Evolutionary conservation across 345 rosid genomes (phyloP), one percentile per base, ranked within the genome.

Genomic region (Euphorbia tirucalli): DNA sequence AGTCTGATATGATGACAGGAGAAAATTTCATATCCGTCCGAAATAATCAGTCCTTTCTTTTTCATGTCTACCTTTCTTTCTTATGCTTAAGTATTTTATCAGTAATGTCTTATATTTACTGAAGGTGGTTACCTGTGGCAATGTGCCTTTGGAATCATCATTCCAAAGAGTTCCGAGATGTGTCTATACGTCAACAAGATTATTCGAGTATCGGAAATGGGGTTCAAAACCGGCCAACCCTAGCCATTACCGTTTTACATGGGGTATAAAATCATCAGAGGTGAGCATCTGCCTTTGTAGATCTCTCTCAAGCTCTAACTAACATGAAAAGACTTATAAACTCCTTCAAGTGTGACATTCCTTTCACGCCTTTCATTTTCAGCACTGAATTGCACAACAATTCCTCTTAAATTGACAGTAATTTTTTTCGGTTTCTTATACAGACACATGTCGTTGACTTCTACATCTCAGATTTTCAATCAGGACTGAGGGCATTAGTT

Each of bases 51-150:
- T n/a, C n/a, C n/a, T n/a, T 15, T 60, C 37, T n/a, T 65, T 7
- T 13, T 28, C 9, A n/a, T 30, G 63, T 32, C 7, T 27, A 30
- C 50, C 18, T 11, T 11, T n/a, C n/a, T n/a, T n/a, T n/a, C n/a
- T n/a, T n/a, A n/a, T n/a, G n/a, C n/a, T n/a, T 15, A 11, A 35
- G 39, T 7, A 28, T 14, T 1, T 59, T 59, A 13, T 27, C 37
- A 59, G 10, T 59, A 8, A 18, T 7, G 0, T 61, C 1, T 31
- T 61, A 72, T 75, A n/a, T 58, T 61, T 64, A 37, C 70, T 77
- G 84, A 80, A 95, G 99, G 93, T 95, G 65, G 96, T 94, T 61
- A 94, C 97, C 48, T 94, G 98, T 66, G 98, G 97, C 35, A 94
- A 94, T 52, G 91, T 94, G 43, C 98, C 97, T 24, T 93, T 92